Base-by-base conservation (phyloP, 495 filamentous ascomycete species). In the Penicillium flavigenum region DNA sequence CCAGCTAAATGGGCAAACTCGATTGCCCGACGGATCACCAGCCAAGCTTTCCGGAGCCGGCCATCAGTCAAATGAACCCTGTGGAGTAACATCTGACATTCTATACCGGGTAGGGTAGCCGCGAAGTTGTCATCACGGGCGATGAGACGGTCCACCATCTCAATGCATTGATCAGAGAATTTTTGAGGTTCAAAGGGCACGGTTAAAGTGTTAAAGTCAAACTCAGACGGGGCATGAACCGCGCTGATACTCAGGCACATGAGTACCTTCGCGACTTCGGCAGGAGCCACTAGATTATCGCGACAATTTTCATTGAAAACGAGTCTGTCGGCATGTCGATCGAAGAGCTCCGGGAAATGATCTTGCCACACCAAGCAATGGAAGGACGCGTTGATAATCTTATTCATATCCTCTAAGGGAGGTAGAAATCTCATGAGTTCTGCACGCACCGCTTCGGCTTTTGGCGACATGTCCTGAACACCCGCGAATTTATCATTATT, bases 11-110 rank as follows among this genome's bases (percentile, higher is more conserved):
- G 71, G 14, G 75, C 76, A 46, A 78, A 73, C 38, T 76, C 72
- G 22, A 83, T 67, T 5, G 69, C 79, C 22, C 79, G 74, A 9
- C 81, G 74, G 26, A 61, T 68, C 12, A 63, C 54, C 8, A 83
- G 65, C 82, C 82, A 85, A 1, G 76, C 69, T 63, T 76, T 72
- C 19, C 82, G 78, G 32, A 80, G 71, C 17, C 75, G 76, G n/a
- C 82, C 82, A 20, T 76, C 70, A 46, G 81, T 77, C 26, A 73
- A 52, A 51, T 81, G 73, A 39, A 69, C 72, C 51, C 81, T 83
- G 10, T 71, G 67, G 17, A 74, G 65, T 5, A 85, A 58, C 43
- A 76, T 56, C 38, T 80, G 67, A 54, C 72, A 78, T 61, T 82
- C 79, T 42, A 85, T 71, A 7, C 79, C 79, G 32, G 82, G 76